Conservation (phyloP, 768 basidiomycete species). For the Cubamyces sp. region DNA sequence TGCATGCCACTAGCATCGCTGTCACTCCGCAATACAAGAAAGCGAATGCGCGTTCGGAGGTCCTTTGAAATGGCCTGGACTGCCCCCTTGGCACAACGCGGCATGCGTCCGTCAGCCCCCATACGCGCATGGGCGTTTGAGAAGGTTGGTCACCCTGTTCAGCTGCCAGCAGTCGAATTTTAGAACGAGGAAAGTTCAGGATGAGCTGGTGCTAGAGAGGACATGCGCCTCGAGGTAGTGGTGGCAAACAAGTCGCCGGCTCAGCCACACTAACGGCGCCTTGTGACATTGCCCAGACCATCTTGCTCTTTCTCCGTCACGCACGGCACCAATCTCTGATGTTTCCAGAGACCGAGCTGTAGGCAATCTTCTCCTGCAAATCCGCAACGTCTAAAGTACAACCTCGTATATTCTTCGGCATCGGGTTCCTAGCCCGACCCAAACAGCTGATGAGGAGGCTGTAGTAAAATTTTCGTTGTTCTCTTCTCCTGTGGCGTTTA, state of each 20-base stretch:
- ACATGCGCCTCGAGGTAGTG: background rate
- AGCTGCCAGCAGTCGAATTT: background rate
- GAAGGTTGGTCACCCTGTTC: background rate
- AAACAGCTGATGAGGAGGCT: background rate
- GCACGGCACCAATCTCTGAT: background rate
- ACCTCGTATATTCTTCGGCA: constrained; percentile 14
- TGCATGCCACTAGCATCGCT: constrained; percentile 8
- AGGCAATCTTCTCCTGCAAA: background rate
- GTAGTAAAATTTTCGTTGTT: constrained; percentile 7
- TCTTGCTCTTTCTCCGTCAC: background rate
- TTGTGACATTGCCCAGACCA: constrained; percentile 1
- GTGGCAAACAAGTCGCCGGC: background rate
- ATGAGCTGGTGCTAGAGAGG: background rate
- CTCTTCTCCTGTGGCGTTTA: constrained; percentile 14
- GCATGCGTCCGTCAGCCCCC: background rate
- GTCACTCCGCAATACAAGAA: constrained; percentile 3
- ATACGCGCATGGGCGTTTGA: constrained; percentile 3
- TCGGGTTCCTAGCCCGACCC: constrained; percentile 20
- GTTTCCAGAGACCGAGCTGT: background rate
- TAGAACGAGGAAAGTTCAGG: background rate
- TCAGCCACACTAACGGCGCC: background rate
- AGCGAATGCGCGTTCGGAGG: background rate
- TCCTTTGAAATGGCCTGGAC: too few species aligned
- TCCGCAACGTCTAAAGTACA: constrained; percentile 15
- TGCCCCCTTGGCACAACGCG: background rate